Percentiles rank a stretch among this genome's conserved stretches.
Conservation (phyloP, 2,329 filamentous ascomycete species). For the Pyrenochaeta sp. region DNA sequence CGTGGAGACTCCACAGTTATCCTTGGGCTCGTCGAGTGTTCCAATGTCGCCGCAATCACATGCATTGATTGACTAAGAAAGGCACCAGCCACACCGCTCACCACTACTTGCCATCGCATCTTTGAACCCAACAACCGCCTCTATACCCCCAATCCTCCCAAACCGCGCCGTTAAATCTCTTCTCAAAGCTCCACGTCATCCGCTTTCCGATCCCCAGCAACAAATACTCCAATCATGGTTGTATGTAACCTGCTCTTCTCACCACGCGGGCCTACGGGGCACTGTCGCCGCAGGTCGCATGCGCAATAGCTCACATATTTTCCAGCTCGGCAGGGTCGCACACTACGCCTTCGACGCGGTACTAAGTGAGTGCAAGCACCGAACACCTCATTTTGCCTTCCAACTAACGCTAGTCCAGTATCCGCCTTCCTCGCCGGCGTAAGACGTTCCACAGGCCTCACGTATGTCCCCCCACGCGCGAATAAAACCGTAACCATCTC, state of each 20-base stretch:
- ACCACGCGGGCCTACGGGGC: constrained; percentile 4
- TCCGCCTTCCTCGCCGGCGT: constrained; percentile 97
- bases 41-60: constrained; percentile 28
- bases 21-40: constrained; percentile 10
- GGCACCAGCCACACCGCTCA: constrained; percentile 36
- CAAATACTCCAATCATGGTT: constrained; percentile 42
- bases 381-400: constrained; percentile 9
- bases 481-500: not conserved
- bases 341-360: constrained; percentile 98
- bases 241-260: constrained; percentile 41
- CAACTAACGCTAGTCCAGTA: constrained; percentile 62
- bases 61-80: constrained; percentile 27
- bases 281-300: constrained; percentile 27
- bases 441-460: constrained; percentile 95
- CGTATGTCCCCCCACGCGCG: constrained; percentile 68
- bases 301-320: constrained; percentile 64
- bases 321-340: constrained; percentile 88
- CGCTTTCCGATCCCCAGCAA: not conserved
- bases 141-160: constrained; percentile 6
- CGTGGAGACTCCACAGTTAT: constrained; percentile 2
- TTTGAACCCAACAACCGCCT: constrained; percentile 16
- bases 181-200: constrained; percentile 2
- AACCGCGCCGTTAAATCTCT: constrained; percentile 9
- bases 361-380: constrained; percentile 69
- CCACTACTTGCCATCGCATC: constrained; percentile 29